Conservation (phyloP, 495 filamentous ascomycete species). For the Penicillium malachiteum region DNA sequence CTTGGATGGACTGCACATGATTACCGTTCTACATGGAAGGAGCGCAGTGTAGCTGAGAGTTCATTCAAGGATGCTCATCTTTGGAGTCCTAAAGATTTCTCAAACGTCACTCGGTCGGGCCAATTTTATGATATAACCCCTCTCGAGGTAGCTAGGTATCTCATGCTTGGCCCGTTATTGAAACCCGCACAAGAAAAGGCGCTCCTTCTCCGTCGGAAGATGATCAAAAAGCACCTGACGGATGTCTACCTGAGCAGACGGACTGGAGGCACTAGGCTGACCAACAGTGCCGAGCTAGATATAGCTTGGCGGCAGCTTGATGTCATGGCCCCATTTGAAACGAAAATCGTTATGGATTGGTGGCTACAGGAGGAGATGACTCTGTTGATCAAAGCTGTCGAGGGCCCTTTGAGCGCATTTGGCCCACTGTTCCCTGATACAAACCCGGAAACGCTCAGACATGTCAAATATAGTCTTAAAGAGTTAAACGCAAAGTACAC, state of each 20-base stretch:
- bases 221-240: background rate
- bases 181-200: background rate
- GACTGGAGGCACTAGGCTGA: background rate
- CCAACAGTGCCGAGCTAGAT: constrained; percentile 13
- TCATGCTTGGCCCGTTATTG: background rate
- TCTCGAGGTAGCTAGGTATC: background rate
- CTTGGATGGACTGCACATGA: background rate
- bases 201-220: background rate
- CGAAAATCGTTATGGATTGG: background rate
- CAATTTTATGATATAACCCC: background rate
- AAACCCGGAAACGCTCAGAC: background rate
- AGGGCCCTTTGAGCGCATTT: constrained; percentile 4
- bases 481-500: background rate
- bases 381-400: constrained; percentile 11
- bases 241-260: constrained; percentile 10
- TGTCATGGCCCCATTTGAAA: constrained; percentile 24
- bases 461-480: background rate
- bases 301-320: constrained; percentile 34
- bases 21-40: background rate
- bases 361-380: constrained; percentile 10
- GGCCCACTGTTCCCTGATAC: constrained; percentile 19
- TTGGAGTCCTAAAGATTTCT: background rate
- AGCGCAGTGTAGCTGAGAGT: background rate
- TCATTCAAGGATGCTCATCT: background rate
- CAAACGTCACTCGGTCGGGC: background rate